phyloP scores from a whole-genome alignment of 1,139 yeast species.

The Yamadazyma dendronema region DNA sequence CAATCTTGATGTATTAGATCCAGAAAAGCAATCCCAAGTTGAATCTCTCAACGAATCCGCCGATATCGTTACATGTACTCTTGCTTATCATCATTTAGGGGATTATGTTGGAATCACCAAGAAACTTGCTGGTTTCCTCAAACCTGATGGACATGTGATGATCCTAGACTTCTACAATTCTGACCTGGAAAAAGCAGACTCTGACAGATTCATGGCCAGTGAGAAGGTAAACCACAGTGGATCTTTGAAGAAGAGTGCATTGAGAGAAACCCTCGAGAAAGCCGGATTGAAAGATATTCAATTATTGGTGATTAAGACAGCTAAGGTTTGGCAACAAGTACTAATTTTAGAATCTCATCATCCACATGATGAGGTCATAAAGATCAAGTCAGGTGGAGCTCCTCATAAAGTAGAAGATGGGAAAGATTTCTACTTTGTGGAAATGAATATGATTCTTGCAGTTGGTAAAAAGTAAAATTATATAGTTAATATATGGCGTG shows the following conservation, averaged over 20 bases:
- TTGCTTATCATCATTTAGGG: slow-evolving; percentile 42
- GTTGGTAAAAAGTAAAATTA: no score
- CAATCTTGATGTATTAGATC: slow-evolving; percentile 29
- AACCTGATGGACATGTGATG: slow-evolving; percentile 32
- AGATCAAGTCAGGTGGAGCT: no score
- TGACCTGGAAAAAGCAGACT: slow-evolving; percentile 9
- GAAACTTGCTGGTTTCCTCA: slow-evolving; percentile 32
- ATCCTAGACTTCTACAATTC: slow-evolving; percentile 31
- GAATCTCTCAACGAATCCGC: slow-evolving; percentile 17
- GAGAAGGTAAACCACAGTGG: slow-evolving; percentile 35
- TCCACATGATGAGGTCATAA: no score
- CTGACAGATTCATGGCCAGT: slow-evolving; percentile 1
- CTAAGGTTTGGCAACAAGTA: no score
- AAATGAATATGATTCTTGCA: no score
- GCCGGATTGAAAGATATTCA: no score
- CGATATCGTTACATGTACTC: slow-evolving; percentile 36
- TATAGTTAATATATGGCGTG: no score
- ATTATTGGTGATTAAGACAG: no score
- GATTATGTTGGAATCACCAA: slow-evolving; percentile 29
- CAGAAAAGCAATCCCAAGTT: slow-evolving; percentile 12
- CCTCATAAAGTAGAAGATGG: no score
- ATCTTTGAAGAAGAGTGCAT: slow-evolving; percentile 27
- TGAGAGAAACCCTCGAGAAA: no score
- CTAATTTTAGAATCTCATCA: no score
- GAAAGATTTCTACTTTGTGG: no score